Evolutionary conservation across 2,329 filamentous ascomycete species (phyloP), one percentile per base, ranked within the genome.

Genomic region (Aspergillus ustus): DNA sequence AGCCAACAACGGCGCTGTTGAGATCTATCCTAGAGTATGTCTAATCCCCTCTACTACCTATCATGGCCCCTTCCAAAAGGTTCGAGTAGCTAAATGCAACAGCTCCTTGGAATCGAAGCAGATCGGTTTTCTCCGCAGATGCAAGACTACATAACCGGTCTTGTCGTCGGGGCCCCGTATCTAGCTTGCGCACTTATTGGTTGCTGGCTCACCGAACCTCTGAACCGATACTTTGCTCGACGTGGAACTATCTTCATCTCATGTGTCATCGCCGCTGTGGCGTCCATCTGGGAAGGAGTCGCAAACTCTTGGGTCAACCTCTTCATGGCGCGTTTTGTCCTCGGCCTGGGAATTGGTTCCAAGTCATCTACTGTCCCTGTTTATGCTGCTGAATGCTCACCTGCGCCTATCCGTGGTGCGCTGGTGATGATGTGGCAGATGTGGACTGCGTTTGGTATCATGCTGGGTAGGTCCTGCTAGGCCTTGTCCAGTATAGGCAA

Each of bases 401-500:
- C 82, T 0, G 79, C 81, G 15, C 78, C 73, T 1, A 83, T 84
- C 40, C 77, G 82, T 59, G 82, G 82, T 22, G 81, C 80, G 0
- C 65, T 84, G 6, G 81, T 82, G 4, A 83, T 84, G 77, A 81
- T 80, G 77, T 83, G 82, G 82, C 82, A 84, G 66, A 81, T 83
- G 77, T 80, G 77, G 77, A 78, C 77, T 3, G 78, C 76, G 1
- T 80, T 79, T 40, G 80, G 81, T 57, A 79, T 79, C 48, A 79
- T 79, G 77, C 63, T 83, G 9, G 81, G 52, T 55, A 25, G 9
- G 52, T 54, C 29, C 19, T 17, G 2, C 3, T 7, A 17, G 3
- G 15, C 22, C 8, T 20, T 19, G 17, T 13, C 37, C 3, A 34
- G 8, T 40, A 8, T 46, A 15, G 40, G 11, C 5, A 3, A 40